Evolutionary conservation across 2,329 filamentous ascomycete genomes (phyloP), one percentile per base, ranked within the genome.

Genomic region (Elsinoe batatas): DNA sequence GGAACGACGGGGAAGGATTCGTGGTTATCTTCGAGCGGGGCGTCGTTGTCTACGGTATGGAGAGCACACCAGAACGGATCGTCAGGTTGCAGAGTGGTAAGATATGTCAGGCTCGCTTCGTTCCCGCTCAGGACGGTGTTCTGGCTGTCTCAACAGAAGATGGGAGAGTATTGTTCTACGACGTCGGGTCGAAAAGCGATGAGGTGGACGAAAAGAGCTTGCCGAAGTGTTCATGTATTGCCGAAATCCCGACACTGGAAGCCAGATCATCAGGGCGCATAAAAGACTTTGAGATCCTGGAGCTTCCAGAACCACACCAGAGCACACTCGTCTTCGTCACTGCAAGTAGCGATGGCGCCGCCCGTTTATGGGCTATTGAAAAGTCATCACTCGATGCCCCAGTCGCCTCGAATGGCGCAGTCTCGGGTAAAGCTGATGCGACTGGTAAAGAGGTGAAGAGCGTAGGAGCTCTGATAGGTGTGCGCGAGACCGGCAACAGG

Each of bases 21-120:
- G 87, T 87, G 0, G 87, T 98, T 2, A 85, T 79, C 0, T 97
- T 97, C 66, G 91, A 97, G 68, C 79, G 88, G 61, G 90, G 93
- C 46, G 79, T 85, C 5, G 78, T 93, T 30, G 81, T 95, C 0
- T 97, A 93, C 67, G 89, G 88, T 59, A 87, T 93, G 76, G 76
- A 77, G 69, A 67, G 72, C 68, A 26, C 32, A 38, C 74, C 70
- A 8, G 40, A 46, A n/a, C 12, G 37, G 26, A 26, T 47, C 8
- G 11, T 55, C 17, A 44, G 18, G 42, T 8, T 55, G 17, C 79
- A 82, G 1, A 76, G 76, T 61, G 90, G 83, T 15, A 97, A 96
- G 74, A 74, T 97, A 20, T 91, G 96, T 67, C 82, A 91, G 64
- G 77, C 96, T 60, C 75, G 76, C 57, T 95, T 95, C 68, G 65